Base-by-base conservation (phyloP, 768 basidiomycete species). In the Mycena alexandri region DNA sequence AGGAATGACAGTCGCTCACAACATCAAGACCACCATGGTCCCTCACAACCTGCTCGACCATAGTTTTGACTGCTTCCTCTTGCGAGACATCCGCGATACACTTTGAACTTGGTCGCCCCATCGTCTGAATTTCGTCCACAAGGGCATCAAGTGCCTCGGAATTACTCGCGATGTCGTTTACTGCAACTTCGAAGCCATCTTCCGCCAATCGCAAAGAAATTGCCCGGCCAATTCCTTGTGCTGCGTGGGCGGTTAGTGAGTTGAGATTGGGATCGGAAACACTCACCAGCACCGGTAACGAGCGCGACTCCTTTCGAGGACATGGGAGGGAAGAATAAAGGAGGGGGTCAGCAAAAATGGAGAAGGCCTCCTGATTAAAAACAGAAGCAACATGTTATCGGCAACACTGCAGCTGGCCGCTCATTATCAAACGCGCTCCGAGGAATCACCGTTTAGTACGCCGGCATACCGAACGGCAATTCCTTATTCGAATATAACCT, bases 11-110 rank as follows among this genome's bases (percentile, higher is more conserved):
- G 14, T 2, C 19, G 16, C 55, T 12, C 22, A 57, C 63, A 14
- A 64, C 55, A 17, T 64, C 80, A 14, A 85, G 56, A 1, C 79
- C 71, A 0, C 82, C 81, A 12, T 81, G 76, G n/a, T 63, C 48
- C 34, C 66, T 36, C 0, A 75, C 70, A 16, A 73, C 71, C 0
- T 61, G 59, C 3, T 76, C 74, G 9, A 85, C 72, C 70, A 82
- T 77, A 2, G 25, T 55, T 63, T 76, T 74, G 6, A 85, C 82
- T 11, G 80, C 75, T 2, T 75, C 74, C 44, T 84, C 83, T 7
- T 63, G n/a, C 16, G 71, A 60, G 3, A 84, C 77, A 44, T 83
- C 81, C 50, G 61, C 61, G 19, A 62, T 16, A 22, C n/a, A 33
- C 25, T 25, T 36, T 8, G 51, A 61, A 50, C 22, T 61, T 21